Evolutionary conservation across 2,329 filamentous ascomycete genomes (phyloP), one percentile per base, ranked within the genome.

Genomic region (Colletotrichum karsti): DNA sequence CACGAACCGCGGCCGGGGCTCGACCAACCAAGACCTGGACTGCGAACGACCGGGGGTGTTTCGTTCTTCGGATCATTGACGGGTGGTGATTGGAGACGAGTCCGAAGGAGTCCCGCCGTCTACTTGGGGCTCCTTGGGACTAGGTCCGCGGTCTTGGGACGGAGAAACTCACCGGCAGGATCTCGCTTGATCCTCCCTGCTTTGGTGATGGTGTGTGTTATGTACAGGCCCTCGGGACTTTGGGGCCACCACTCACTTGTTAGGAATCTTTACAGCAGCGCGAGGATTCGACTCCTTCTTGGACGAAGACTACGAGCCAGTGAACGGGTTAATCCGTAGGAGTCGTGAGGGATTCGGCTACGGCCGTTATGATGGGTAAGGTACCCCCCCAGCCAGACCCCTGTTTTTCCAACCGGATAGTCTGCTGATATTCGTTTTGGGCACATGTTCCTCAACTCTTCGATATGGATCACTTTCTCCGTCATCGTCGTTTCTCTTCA

Each of bases 351-450:
- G 48, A 46, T 44, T 63, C 51, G 60, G 60, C 24, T 50, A 39
- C 39, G 60, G 50, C 61, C 53, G 53, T 24, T 48, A n/a, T 39
- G 33, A 22, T 33, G 53, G 61, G 61, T 58, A 58, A 39, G 54
- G 53, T 58, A 64, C 53, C 61, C 61, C n/a, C n/a, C n/a, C n/a
- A n/a, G n/a, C n/a, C 20, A 30, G 44, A 51, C 24, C 54, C 53
- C 50, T 41, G 46, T 15, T 28, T 50, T 28, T 50, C 46, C 24
- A 26, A 8, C 10, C 26, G 22, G 22, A 20, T 30, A 24, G n/a
- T 50, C 26, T 50, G 24, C 46, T 50, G 24, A 50, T n/a, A n/a
- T n/a, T n/a, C n/a, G n/a, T n/a, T n/a, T n/a, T 42, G n/a, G 50
- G 18, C 50, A 24, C 35, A 9, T 10, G 20, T 18, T 30, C 41